Conservation (phyloP, 2,329 filamentous ascomycete genomes). For the Colletotrichum lentis region DNA sequence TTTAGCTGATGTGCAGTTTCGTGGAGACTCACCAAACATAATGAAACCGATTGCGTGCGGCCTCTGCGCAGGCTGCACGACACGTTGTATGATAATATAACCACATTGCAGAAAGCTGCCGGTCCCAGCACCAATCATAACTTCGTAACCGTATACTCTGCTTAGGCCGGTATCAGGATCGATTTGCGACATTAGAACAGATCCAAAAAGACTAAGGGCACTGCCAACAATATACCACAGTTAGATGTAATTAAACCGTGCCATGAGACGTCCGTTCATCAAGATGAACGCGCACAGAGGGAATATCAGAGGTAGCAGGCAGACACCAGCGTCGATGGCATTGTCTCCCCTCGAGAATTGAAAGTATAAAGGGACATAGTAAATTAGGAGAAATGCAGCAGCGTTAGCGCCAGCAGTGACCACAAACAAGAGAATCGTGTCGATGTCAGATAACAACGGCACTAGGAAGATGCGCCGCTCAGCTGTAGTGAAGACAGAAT, state of each 20-base stretch:
- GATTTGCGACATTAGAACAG: slow-evolving; percentile 44
- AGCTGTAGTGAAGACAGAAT: slow-evolving; percentile 15
- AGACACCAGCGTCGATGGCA: slow-evolving; percentile 50
- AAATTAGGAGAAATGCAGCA: slow-evolving; percentile 48
- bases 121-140: slow-evolving; percentile 52
- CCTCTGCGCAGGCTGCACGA: slow-evolving; percentile 44
- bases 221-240: slow-evolving; percentile 51
- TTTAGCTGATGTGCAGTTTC: background rate
- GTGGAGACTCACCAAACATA: slow-evolving; percentile 30
- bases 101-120: slow-evolving; percentile 48
- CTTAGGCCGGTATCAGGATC: slow-evolving; percentile 33
- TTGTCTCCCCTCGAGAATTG: slow-evolving; percentile 55
- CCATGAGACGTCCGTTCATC: slow-evolving; percentile 48
- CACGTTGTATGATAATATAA: slow-evolving; percentile 45
- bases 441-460: slow-evolving; percentile 49
- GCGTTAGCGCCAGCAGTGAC: slow-evolving; percentile 43
- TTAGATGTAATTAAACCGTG: slow-evolving; percentile 47
- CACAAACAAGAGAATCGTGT: slow-evolving; percentile 54
- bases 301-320: slow-evolving; percentile 53
- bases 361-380: slow-evolving; percentile 61
- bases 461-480: slow-evolving; percentile 55
- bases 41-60: slow-evolving; percentile 49
- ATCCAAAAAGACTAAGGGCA: slow-evolving; percentile 46
- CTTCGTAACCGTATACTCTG: slow-evolving; percentile 46
- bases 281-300: slow-evolving; percentile 46